A percentile compares a stretch with the other conserved stretches of the same genome.
Conservation (phyloP, 768 basidiomycete species). For the Collybia sordida region DNA sequence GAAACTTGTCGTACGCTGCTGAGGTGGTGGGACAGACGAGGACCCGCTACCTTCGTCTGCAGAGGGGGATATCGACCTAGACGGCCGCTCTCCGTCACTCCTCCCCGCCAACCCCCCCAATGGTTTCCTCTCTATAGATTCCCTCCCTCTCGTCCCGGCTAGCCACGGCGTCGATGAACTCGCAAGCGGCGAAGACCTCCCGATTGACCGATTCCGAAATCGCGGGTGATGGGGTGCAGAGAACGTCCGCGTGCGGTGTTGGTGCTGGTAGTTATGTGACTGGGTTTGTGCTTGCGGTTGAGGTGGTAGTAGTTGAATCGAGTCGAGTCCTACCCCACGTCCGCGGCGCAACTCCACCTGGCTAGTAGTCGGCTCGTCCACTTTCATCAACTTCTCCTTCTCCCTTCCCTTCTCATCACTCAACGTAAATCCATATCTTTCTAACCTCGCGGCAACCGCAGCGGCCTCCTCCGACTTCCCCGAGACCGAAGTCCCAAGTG, state of each 20-base stretch:
- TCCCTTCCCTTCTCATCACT: neutral
- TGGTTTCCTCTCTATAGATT: neutral
- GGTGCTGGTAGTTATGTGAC: no score
- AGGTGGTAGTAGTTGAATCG: no score
- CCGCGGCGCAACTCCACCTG: no score
- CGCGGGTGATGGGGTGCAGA: constrained; percentile 10
- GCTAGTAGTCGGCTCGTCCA: no score
- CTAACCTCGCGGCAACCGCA: neutral
- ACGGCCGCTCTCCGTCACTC: neutral
- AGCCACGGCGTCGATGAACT: neutral
- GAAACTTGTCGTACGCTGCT: neutral
- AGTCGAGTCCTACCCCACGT: no score
- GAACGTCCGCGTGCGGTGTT: constrained; percentile 10
- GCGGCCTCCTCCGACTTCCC: constrained; percentile 5
- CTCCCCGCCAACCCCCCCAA: neutral
- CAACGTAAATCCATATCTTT: constrained; percentile 1
- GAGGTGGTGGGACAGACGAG: neutral
- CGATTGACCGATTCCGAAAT: neutral
- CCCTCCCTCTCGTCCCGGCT: neutral
- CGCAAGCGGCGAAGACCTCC: constrained; percentile 7
- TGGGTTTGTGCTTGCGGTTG: no score
- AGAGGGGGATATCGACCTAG: neutral
- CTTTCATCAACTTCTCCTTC: neutral
- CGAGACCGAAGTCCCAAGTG: constrained; percentile 12
- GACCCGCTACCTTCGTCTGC: neutral